Evolutionary conservation across 148 eudicot genomes (phyloP).

Genomic region (Heliosperma pusillum): DNA sequence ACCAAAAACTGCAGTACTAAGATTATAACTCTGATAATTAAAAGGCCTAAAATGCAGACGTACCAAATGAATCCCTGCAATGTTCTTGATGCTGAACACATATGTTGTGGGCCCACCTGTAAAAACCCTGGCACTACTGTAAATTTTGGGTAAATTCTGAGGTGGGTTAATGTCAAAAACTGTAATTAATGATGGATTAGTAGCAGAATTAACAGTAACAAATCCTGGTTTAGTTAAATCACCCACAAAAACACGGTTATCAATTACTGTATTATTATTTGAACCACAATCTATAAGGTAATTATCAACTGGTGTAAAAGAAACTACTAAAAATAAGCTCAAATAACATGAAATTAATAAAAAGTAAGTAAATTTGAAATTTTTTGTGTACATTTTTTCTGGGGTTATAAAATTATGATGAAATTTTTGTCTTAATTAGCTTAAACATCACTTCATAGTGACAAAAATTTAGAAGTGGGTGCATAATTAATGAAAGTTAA

Average conservation of each 20-base stretch:
- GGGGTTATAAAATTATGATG: not conserved
- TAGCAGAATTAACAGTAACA: slow-evolving; percentile 29
- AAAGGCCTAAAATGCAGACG: slow-evolving; percentile 83
- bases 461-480: slow-evolving; percentile 6
- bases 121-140: slow-evolving; percentile 70
- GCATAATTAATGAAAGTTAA: not conserved
- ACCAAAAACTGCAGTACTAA: slow-evolving; percentile 51
- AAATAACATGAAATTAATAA: slow-evolving; percentile 11
- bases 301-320: slow-evolving; percentile 38
- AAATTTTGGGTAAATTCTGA: slow-evolving; percentile 41
- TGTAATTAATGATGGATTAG: slow-evolving; percentile 40
- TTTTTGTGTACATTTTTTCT: slow-evolving; percentile 17
- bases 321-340: not conserved
- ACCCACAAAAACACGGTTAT: slow-evolving; percentile 51
- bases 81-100: slow-evolving; percentile 39
- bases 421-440: slow-evolving; percentile 9
- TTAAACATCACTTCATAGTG: slow-evolving; percentile 1
- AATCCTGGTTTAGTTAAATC: slow-evolving; percentile 47
- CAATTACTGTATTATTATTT: slow-evolving; percentile 29
- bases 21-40: slow-evolving; percentile 39
- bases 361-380: not conserved
- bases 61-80: slow-evolving; percentile 58
- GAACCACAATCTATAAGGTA: slow-evolving; percentile 82
- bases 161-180: slow-evolving; percentile 43
- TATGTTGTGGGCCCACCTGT: slow-evolving; percentile 44